Evolutionary conservation across 306 rosid species (phyloP), one percentile per base, ranked within the genome.

Genomic region (Sesbania bispinosa): DNA sequence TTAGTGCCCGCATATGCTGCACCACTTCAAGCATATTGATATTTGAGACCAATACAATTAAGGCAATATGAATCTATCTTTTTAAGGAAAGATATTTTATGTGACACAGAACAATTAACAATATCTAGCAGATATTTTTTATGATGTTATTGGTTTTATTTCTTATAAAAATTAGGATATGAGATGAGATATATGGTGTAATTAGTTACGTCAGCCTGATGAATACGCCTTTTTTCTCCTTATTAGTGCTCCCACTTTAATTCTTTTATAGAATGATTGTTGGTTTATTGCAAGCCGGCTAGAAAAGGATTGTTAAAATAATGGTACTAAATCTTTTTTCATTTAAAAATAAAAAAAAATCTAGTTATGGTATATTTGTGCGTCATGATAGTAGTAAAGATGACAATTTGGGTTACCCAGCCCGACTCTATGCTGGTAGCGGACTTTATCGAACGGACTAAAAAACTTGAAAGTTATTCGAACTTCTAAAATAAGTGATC

Each of bases 121-220:
- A 26, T 47, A 19, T 68, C 11, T 14, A 10, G 3, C 9, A 76
- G 53, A 57, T 76, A 53, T 75, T 42, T 65, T 39, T 19, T 36
- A 21, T 21, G 9, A 41, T 2, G 6, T 13, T 23, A 23, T 41
- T 19, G 14, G 6, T 59, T 33, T 19, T 24, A 2, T 4, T 47
- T 64, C 4, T 35, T 0, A 39, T 61, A 38, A 36, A 10, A 27
- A 19, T 38, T 48, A 51, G 23, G 48, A 26, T 51, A 27, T 53
- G 13, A 30, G 69, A 27, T 53, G 13, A 30, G 69, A 52, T 9
- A 35, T 35, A 35, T 66, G 52, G 59, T 11, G 80, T 32, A 62
- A 67, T 10, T 19, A 29, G 15, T 72, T 75, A 41, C 77, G 84
- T 84, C 75, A 74, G 57, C 75, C 9, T 84, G 84, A 80, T 60